Conservation (phyloP, 2,329 filamentous ascomycete species). For the Fusarium sp. region DNA sequence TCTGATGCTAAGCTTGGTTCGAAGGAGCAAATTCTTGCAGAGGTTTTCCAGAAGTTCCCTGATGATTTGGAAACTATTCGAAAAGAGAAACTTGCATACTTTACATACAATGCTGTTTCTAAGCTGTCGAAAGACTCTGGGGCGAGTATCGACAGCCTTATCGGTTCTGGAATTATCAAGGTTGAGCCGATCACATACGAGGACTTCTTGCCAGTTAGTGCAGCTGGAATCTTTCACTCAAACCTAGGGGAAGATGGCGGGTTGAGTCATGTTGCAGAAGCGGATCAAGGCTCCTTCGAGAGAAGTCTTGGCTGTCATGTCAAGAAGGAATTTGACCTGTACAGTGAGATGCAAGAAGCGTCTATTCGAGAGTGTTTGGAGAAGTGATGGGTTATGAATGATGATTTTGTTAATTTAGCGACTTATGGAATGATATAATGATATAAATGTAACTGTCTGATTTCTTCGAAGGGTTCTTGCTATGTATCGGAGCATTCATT, state of each 20-base stretch:
- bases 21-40: conserved; percentile 40
- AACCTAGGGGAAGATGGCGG: conserved; percentile 48
- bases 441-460: background rate
- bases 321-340: conserved; percentile 18
- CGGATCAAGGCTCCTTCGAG: conserved; percentile 9
- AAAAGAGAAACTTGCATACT: conserved; percentile 54
- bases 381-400: background rate
- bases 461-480: background rate
- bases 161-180: conserved; percentile 50
- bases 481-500: no score
- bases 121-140: background rate
- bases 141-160: conserved; percentile 46
- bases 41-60: conserved; percentile 54
- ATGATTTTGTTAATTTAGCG: background rate
- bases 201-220: conserved; percentile 65
- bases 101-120: conserved; percentile 46
- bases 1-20: background rate
- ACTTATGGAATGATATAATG: background rate
- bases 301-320: conserved; percentile 5
- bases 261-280: background rate
- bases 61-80: conserved; percentile 56
- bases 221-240: conserved; percentile 63
- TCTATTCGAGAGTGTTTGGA: conserved; percentile 1
- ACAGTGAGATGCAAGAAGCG: conserved; percentile 6
- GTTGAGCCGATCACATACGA: conserved; percentile 63